phyloP scores from a whole-genome alignment of 345 rosid genomes.

The Trapa incisa region DNA sequence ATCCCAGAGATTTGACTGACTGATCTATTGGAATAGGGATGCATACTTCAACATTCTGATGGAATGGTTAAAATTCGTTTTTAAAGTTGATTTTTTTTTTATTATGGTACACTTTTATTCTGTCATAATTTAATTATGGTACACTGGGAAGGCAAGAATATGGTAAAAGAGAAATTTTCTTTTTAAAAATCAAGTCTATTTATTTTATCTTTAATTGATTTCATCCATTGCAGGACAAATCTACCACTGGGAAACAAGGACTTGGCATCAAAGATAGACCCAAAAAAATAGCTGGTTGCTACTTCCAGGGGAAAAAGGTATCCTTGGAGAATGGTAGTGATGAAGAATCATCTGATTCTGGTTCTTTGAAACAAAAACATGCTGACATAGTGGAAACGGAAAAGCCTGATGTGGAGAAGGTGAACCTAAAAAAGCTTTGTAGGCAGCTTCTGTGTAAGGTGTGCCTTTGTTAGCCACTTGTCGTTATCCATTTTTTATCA shows the following conservation, averaged over 20 bases:
- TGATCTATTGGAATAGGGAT: background rate
- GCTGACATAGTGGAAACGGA: slow-evolving; percentile 11
- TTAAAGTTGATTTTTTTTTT: background rate
- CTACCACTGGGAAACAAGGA: slow-evolving; percentile 95
- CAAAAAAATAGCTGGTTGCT: slow-evolving; percentile 82
- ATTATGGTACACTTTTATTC: too few species aligned
- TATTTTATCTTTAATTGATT: background rate
- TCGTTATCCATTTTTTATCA: background rate
- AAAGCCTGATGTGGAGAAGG: slow-evolving; percentile 28
- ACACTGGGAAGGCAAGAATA: background rate
- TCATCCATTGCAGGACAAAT: slow-evolving; percentile 47
- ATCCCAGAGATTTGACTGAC: background rate
- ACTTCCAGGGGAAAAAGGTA: slow-evolving; percentile 57
- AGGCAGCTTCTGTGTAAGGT: slow-evolving; percentile 72
- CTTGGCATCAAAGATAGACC: slow-evolving; percentile 67
- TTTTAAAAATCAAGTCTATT: background rate
- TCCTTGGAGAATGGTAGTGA: slow-evolving; percentile 47
- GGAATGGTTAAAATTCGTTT: background rate
- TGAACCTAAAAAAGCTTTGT: slow-evolving; percentile 63
- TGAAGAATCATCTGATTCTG: slow-evolving; percentile 23
- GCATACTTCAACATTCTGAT: too few species aligned
- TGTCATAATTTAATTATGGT: background rate
- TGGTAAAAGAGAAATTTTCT: background rate
- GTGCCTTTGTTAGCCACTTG: background rate
- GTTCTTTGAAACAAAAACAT: slow-evolving; percentile 23